Conservation (phyloP, 495 filamentous ascomycete genomes). For the Aspergillus leporis region DNA sequence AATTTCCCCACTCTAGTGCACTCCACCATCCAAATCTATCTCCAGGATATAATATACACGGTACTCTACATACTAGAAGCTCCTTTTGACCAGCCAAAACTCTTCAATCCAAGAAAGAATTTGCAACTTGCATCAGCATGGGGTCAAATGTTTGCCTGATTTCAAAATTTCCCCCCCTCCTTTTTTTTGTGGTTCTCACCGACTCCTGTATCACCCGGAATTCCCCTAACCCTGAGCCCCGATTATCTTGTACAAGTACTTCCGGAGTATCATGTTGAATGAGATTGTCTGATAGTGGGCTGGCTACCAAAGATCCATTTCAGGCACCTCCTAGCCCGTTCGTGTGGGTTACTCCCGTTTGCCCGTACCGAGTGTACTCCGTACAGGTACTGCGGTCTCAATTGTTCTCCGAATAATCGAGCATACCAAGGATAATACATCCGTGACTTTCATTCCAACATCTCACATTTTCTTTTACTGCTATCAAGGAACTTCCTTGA, state of each 20-base stretch:
- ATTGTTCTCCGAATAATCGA: not conserved
- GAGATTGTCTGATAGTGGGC: not conserved
- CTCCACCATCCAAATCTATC: slow-evolving; percentile 9
- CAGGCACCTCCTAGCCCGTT: not conserved
- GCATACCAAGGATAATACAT: too few relatives aligned
- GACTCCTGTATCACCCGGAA: slow-evolving; percentile 7
- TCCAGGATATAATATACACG: slow-evolving; percentile 31
- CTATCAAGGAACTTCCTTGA: too few relatives aligned
- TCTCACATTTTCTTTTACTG: too few relatives aligned
- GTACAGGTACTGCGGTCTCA: not conserved
- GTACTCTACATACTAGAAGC: slow-evolving; percentile 29
- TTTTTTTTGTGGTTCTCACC: slow-evolving; percentile 10
- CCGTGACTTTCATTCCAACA: too few relatives aligned
- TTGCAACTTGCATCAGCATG: slow-evolving; percentile 5
- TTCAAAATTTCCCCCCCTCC: slow-evolving; percentile 3
- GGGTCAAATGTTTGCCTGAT: slow-evolving; percentile 1
- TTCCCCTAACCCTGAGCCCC: not conserved
- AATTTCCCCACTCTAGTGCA: slow-evolving; percentile 21
- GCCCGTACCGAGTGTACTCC: slow-evolving; percentile 1
- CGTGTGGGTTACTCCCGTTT: slow-evolving; percentile 5
- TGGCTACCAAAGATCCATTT: not conserved
- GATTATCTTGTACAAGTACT: not conserved
- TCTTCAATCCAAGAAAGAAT: slow-evolving; percentile 11
- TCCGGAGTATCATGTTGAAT: not conserved
- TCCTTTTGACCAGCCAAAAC: slow-evolving; percentile 11